Base-by-base conservation (phyloP, 1,139 yeast genomes). In the Candida pseudocylindracea region DNA sequence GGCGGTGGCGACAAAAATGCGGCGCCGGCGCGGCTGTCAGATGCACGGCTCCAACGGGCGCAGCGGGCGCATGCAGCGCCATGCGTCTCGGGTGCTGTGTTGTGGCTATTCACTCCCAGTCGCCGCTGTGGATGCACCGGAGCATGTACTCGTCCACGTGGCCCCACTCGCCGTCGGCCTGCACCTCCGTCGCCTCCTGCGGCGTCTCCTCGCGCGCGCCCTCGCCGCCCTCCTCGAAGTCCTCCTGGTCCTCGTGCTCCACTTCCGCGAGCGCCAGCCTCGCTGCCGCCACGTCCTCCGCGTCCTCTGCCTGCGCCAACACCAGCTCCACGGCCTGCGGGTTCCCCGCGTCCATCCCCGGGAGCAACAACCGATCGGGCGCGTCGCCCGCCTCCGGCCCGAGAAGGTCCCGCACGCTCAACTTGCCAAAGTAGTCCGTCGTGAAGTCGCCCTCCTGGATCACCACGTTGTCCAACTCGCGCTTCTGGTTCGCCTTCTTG, bases 381-480 rank as follows among this genome's bases (percentile, higher is more conserved):
- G 20, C 20, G 20, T 15, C 20, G 4, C 20, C 20, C 20, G 20
- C 20, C 6, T 15, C 20, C 20, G 20, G 6, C 6, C 20, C 20
- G 10, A 88, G 67, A 42, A 88, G 57, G 47, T 88, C 98, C 37
- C 72, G 67, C n/a, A 85, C 91, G 0, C 94, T 79, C 35, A 85
- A 61, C 47, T 79, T 80, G 30, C 85, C 80, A 48, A 91, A 79
- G 50, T 85, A 88, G 49, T 91, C 98, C 0, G 98, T 91, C 0
- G 96, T 91, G 53, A 91, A 91, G 42, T 85, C 98, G 49, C 98
- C 98, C 37, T 88, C 94, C 54, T 91, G 98, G 42, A 91, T 91
- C 35, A 91, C 92, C 29, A 91, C 93, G 50, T 83, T 83, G 51
- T 91, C 98, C 42, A 91, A 64, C 48, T 85, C 85, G 44, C 93